Evolutionary conservation across 2,329 filamentous ascomycete species (phyloP), one percentile per base, ranked within the genome.

Genomic region (Lizonia empirigonia): DNA sequence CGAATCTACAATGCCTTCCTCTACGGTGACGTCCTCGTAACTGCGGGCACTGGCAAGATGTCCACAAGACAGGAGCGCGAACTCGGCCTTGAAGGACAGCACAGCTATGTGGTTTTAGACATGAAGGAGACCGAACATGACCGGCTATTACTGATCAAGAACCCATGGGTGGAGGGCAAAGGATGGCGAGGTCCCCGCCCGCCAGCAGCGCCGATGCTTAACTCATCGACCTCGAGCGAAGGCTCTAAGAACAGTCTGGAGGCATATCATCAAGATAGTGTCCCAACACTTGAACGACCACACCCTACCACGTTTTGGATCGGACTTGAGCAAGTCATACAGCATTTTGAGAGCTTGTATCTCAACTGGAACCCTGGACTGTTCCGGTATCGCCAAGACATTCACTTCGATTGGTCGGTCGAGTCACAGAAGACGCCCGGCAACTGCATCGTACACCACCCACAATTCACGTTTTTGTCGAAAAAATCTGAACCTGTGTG

Each of bases 261-360:
- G 20, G 56, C 44, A 5, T 65, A 61, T 18, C 58, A 65, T 45
- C 58, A 41, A 6, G 63, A 67, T 24, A 70, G 74, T 22, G 44
- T 65, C 7, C 61, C 65, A 9, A 63, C 62, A 4, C 54, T 67
- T 6, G 60, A 75, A 19, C 63, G 73, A 29, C 67, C 76, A 7
- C 68, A 75, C 22, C 86, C 88, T 0, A 91, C 91, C n/a, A 90
- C 88, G 1, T 95, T 96, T 68, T 97, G 94, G 93, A 95, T 97
- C 75, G 85, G 87, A 19, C 85, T 94, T 22, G 89, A 96, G 61
- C 89, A 91, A 58, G 85, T 97, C 4, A 83, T 90, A 27, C 91
- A 96, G 65, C 87, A 96, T 68, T 99, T 97, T 58, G 91, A 97
- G 70, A 96, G 92, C 15, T 84, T 99, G 60, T 99, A 97, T 72